phyloP scores from a whole-genome alignment of 139 green algal genomes.

The Chlamydomonas asymmetrica region DNA sequence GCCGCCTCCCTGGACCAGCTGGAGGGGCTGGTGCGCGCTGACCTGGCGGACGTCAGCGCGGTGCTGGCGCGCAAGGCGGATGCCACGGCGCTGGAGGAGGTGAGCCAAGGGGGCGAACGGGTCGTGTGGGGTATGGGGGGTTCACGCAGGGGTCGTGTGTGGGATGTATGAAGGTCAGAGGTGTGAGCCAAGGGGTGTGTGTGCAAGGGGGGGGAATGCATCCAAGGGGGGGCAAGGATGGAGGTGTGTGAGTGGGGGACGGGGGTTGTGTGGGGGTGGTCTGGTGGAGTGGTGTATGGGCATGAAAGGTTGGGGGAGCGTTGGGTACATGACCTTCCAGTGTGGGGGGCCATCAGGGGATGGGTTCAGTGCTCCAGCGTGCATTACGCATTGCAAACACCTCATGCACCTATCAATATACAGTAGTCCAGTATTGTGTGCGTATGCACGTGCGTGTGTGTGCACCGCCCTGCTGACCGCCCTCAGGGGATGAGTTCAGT shows the following conservation, averaged over 20 bases:
- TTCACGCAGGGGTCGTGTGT: neutral
- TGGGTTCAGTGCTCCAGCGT: too few species aligned
- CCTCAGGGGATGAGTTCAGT: too few species aligned
- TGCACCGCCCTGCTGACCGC: too few species aligned
- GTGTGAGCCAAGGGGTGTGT: neutral
- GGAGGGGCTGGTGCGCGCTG: constrained; percentile 8
- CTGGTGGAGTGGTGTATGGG: too few species aligned
- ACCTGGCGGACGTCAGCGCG: constrained; percentile 15
- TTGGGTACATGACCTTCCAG: too few species aligned
- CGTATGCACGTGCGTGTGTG: too few species aligned
- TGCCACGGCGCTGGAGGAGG: constrained; percentile 15
- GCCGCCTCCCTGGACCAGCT: constrained; percentile 26
- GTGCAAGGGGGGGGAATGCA: neutral
- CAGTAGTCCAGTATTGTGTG: too few species aligned
- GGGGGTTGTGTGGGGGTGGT: neutral
- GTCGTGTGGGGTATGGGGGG: neutral
- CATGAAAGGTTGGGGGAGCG: too few species aligned
- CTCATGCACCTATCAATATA: too few species aligned
- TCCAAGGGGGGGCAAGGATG: neutral
- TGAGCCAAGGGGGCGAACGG: neutral
- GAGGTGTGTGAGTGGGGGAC: neutral
- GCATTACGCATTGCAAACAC: too few species aligned
- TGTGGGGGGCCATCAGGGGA: too few species aligned
- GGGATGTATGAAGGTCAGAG: neutral
- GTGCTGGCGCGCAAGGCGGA: constrained; percentile 21